Percentiles rank a stretch among this genome's conserved stretches.
These are phyloP conservation scores for Phytophthora fragariaefolia DNA, from an alignment of 352 stramenopile genomes.

Conservation along the genomic window DNA sequence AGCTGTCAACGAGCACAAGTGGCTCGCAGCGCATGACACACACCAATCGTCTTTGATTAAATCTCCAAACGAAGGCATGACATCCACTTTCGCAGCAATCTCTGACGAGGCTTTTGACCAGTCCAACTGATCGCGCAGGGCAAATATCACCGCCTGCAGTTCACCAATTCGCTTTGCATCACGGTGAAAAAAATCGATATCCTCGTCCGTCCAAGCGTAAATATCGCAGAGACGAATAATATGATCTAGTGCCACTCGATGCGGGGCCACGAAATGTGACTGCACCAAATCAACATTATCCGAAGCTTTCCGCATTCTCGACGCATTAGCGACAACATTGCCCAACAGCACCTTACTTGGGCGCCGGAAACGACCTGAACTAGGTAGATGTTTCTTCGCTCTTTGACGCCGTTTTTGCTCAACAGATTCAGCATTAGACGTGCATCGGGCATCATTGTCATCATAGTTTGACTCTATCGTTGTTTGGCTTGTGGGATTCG, in stretches of 20 bases:
- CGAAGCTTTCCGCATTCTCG: not conserved
- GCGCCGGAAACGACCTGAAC: slow-evolving; percentile 4
- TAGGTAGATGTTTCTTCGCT: not conserved
- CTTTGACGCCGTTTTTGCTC: slow-evolving; percentile 16
- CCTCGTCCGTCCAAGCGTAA: slow-evolving; percentile 54
- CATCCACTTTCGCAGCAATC: slow-evolving; percentile 1
- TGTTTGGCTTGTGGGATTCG: not conserved
- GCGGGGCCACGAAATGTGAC: not conserved
- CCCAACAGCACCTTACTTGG: slow-evolving; percentile 11
- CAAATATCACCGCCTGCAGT: slow-evolving; percentile 42
- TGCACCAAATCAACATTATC: not conserved
- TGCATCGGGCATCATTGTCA: slow-evolving; percentile 10
- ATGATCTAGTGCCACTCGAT: not conserved
- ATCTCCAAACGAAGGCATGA: slow-evolving; percentile 4
- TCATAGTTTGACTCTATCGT: not conserved
- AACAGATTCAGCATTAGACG: slow-evolving; percentile 25
- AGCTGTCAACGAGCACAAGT: slow-evolving; percentile 26
- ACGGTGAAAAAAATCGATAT: slow-evolving; percentile 52
- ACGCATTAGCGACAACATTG: not conserved
- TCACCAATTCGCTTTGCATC: slow-evolving; percentile 54
- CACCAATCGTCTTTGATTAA: slow-evolving; percentile 22
- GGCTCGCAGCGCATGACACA: slow-evolving; percentile 12
- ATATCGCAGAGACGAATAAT: slow-evolving; percentile 38
- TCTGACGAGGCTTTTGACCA: slow-evolving; percentile 20
- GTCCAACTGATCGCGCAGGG: slow-evolving; percentile 37